These are phyloP conservation scores for Teratosphaeria epicoccoides DNA, from an alignment of 2,329 filamentous ascomycete genomes.

Conservation along the genomic window DNA sequence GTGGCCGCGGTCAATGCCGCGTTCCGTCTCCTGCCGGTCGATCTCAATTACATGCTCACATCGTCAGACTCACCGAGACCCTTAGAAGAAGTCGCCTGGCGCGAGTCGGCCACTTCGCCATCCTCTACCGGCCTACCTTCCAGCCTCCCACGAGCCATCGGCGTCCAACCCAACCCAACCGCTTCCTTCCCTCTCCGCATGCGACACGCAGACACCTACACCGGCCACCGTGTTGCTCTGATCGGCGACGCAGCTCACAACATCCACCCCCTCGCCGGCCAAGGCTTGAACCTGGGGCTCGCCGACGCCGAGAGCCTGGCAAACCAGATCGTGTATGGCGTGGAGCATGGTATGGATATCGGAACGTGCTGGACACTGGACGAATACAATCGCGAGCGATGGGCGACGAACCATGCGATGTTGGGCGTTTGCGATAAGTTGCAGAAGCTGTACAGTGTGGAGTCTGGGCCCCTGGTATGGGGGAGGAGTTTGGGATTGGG, in stretches of 20 bases:
- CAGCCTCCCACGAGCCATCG: conserved; percentile 47
- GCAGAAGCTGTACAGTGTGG: conserved; percentile 81
- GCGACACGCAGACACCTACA: conserved; percentile 89
- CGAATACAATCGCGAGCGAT: conserved; percentile 69
- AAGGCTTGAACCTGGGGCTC: conserved; percentile 88
- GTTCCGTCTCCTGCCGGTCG: conserved; percentile 68
- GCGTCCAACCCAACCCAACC: conserved; percentile 66
- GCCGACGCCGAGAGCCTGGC: conserved; percentile 75
- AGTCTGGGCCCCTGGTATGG: conserved; percentile 67
- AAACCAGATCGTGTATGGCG: conserved; percentile 62
- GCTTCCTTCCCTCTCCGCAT: conserved; percentile 87
- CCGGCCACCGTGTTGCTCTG: conserved; percentile 77
- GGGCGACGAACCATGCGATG: conserved; percentile 66
- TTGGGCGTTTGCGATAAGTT: conserved; percentile 78
- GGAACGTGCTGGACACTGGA: conserved; percentile 70
- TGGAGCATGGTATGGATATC: conserved; percentile 77
- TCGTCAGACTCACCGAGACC: conserved; percentile 29
- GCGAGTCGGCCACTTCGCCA: conserved; percentile 57
- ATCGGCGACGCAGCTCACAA: conserved; percentile 94
- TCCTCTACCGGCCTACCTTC: conserved; percentile 27
- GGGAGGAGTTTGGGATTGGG: conserved; percentile 66
- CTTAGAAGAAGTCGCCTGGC: conserved; percentile 76
- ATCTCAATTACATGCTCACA: conserved; percentile 73
- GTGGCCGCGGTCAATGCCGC: conserved; percentile 84
- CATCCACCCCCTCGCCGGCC: conserved; percentile 85